Percentiles rank a stretch among this genome's conserved stretches.
phyloP scores from a whole-genome alignment of 352 stramenopile species.

The Phytophthora cryptogea region DNA sequence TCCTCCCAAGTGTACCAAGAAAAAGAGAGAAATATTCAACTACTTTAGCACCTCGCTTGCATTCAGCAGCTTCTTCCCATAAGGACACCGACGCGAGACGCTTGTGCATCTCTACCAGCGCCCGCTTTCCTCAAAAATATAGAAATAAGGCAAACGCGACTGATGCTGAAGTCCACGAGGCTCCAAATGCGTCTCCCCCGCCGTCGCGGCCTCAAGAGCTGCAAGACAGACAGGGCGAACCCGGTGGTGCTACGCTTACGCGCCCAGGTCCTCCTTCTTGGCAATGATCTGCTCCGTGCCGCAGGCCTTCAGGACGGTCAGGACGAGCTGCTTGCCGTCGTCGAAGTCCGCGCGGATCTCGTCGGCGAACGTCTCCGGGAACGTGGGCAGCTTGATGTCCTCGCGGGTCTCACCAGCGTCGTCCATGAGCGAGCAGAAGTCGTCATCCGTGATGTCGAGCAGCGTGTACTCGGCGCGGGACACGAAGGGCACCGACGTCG shows the following conservation, averaged over 20 bases:
- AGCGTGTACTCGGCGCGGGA: constrained; percentile 97
- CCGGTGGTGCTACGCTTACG: constrained; percentile 37
- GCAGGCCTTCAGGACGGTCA: constrained; percentile 97
- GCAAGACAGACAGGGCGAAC: constrained; percentile 12
- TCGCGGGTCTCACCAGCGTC: constrained; percentile 97
- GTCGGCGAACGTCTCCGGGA: constrained; percentile 95
- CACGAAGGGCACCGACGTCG: constrained; percentile 97
- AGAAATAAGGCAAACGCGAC: constrained; percentile 54
- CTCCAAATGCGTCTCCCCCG: constrained; percentile 30
- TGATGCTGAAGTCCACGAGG: constrained; percentile 41
- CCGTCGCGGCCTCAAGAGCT: constrained; percentile 3
- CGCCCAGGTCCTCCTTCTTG: constrained; percentile 94
- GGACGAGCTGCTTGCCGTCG: constrained; percentile 95
- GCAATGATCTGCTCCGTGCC: constrained; percentile 98
- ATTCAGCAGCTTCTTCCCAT: constrained; percentile 39
- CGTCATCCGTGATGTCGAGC: constrained; percentile 98
- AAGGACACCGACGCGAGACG: constrained; percentile 22
- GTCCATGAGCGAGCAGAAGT: constrained; percentile 98
- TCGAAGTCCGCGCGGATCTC: constrained; percentile 97
- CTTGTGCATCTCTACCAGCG: constrained; percentile 17
- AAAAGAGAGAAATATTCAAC: constrained; percentile 50
- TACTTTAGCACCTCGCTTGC: constrained; percentile 42
- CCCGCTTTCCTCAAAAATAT: constrained; percentile 45
- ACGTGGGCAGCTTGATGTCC: constrained; percentile 97
- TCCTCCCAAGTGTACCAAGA: constrained; percentile 19